phyloP scores from a whole-genome alignment of 805 yeast genomes.

The Hyphopichia homilentoma region DNA sequence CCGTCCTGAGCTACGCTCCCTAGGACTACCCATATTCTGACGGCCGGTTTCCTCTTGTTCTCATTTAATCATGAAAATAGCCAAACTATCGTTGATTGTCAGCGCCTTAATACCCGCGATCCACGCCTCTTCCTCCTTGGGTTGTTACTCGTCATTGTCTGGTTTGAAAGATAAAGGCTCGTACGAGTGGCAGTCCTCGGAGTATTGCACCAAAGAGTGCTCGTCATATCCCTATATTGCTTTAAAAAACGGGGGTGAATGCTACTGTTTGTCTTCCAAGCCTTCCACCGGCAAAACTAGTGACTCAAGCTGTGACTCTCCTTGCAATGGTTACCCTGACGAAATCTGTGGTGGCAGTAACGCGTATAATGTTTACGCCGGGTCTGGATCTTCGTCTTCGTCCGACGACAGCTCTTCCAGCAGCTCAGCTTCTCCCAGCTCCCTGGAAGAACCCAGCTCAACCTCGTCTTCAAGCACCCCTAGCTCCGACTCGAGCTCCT shows the following conservation, averaged over 20 bases:
- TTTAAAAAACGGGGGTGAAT: slow-evolving; percentile 29
- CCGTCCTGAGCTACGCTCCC: too few relatives aligned
- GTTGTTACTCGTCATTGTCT: slow-evolving; percentile 30
- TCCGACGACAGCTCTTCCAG: slow-evolving; percentile 8
- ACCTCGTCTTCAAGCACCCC: slow-evolving; percentile 11
- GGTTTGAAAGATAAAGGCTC: slow-evolving; percentile 20
- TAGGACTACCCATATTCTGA: too few relatives aligned
- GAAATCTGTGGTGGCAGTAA: slow-evolving; percentile 36
- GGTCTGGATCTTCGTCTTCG: slow-evolving; percentile 14
- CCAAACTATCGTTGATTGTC: too few relatives aligned
- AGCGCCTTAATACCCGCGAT: not conserved
- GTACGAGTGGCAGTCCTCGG: slow-evolving; percentile 23
- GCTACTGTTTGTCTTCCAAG: slow-evolving; percentile 32
- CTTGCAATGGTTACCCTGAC: slow-evolving; percentile 32
- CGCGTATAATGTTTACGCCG: slow-evolving; percentile 28
- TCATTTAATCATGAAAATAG: too few relatives aligned
- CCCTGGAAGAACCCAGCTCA: slow-evolving; percentile 7
- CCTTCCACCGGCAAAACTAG: slow-evolving; percentile 22
- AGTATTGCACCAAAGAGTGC: slow-evolving; percentile 28
- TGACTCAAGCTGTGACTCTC: slow-evolving; percentile 19
- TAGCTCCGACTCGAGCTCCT: slow-evolving; percentile 9
- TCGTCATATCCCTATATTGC: slow-evolving; percentile 35
- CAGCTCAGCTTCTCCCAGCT: slow-evolving; percentile 7
- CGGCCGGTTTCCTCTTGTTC: too few relatives aligned
- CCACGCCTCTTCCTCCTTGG: slow-evolving; percentile 8